A percentile compares a stretch with the other conserved stretches of the same genome.
phyloP scores from a whole-genome alignment of 2,329 filamentous ascomycete genomes.

The Sporothrix euskadiensis region DNA sequence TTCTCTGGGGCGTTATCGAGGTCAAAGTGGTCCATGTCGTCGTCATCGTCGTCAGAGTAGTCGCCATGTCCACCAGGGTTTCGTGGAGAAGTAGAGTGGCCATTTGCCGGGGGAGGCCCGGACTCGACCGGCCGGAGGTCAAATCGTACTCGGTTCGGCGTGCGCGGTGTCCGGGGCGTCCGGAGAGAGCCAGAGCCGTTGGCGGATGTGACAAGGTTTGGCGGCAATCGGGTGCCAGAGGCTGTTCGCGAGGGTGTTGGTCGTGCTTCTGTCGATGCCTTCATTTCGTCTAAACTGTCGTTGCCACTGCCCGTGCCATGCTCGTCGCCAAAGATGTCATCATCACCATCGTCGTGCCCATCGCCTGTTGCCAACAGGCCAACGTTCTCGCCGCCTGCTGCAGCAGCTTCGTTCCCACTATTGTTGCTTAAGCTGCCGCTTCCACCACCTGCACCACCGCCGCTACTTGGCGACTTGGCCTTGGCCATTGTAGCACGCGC shows the following conservation, averaged over 20 bases:
- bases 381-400: conserved; percentile 14
- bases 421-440: background rate
- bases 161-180: conserved; percentile 54
- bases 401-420: background rate
- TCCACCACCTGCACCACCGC: conserved; percentile 7
- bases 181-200: background rate
- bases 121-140: conserved; percentile 51
- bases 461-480: conserved; percentile 6
- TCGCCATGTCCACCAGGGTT: background rate
- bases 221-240: conserved; percentile 19
- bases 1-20: conserved; percentile 38
- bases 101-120: conserved; percentile 19
- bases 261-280: conserved; percentile 23
- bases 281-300: conserved; percentile 26
- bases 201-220: conserved; percentile 10
- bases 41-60: conserved; percentile 29
- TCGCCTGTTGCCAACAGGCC: conserved; percentile 14
- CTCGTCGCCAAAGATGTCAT: conserved; percentile 21
- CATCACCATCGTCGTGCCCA: background rate
- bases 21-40: conserved; percentile 39
- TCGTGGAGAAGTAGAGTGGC: conserved; percentile 14
- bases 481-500: conserved; percentile 10
- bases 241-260: conserved; percentile 8
- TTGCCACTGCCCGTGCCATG: background rate
- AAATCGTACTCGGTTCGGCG: conserved; percentile 74